Base-by-base conservation (phyloP, 106 monocot genomes). In the Dendrobium nobile region DNA sequence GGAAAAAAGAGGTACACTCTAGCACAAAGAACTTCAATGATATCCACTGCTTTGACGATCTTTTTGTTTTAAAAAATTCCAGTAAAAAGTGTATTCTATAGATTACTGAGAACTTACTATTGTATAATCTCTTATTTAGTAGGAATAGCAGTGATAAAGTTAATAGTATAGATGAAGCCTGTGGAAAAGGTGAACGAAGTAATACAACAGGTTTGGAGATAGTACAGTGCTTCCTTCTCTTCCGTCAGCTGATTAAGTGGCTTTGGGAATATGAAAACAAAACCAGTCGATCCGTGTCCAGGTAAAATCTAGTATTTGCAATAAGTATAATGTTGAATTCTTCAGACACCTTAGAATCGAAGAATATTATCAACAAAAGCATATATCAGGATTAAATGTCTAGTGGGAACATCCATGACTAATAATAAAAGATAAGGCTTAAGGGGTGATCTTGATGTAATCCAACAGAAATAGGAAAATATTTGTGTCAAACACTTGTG, bases 181-280 rank as follows among this genome's bases (percentile, higher is more conserved):
- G 47, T 77, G 80, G 67, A 70, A 42, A 77, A 77, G 86, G 73
- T 77, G 84, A 80, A 13, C 41, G 5, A 72, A 83, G 37, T 41
- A 74, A 28, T 51, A 9, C 55, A 17, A 81, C 42, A n/a, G 31
- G 67, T 48, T 58, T 41, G 18, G 81, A 78, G 47, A 41, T 67
- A 98, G 95, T 87, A 80, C 87, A 47, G 91, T 98, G 13, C 91
- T 92, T 78, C 61, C 88, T 67, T 95, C 98, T 48, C 83, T 98
- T 47, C 98, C 95, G 48, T 83, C 81, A 48, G 98, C 92, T 59
- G n/a, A 86, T 98, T 79, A 87, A 91, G 37, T 95, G 94, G 98
- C 88, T 95, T 9, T 88, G 89, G 82, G 95, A 98, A 86, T 83
- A 26, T 37, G 77, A 72, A 79, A 87, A 77, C 80, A 85, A 81